Evolutionary conservation across 495 filamentous ascomycete genomes (phyloP).

Genomic region (Hypomontagnella submonticulosa): DNA sequence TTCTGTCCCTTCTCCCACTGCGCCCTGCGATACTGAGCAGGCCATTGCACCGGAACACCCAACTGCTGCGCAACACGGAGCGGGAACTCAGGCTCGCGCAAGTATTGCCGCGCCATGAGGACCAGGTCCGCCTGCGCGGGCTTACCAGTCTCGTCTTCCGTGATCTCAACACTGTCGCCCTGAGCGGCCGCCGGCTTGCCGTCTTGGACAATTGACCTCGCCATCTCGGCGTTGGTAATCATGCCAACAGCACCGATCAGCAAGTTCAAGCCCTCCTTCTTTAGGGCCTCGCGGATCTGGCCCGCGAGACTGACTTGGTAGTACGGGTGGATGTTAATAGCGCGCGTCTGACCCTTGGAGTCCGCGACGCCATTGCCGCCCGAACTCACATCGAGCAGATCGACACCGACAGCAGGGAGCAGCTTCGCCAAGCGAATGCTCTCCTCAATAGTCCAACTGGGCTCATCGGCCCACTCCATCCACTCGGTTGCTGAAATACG

Average conservation of each 20-base stretch:
- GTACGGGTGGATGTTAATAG: slow-evolving; percentile 62
- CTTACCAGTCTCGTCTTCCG: slow-evolving; percentile 57
- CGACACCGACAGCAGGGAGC: slow-evolving; percentile 73
- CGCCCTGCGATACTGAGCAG: slow-evolving; percentile 62
- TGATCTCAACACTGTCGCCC: slow-evolving; percentile 51
- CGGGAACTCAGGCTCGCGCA: slow-evolving; percentile 76
- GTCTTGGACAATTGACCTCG: slow-evolving; percentile 67
- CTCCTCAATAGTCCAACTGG: slow-evolving; percentile 73
- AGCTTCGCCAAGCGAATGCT: slow-evolving; percentile 71
- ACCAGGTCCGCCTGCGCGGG: slow-evolving; percentile 69
- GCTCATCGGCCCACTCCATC: slow-evolving; percentile 65
- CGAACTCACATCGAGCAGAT: slow-evolving; percentile 79
- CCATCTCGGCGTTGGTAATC: slow-evolving; percentile 71
- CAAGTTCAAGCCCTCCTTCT: slow-evolving; percentile 64
- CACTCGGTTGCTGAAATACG: slow-evolving; percentile 79
- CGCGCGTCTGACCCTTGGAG: slow-evolving; percentile 54
- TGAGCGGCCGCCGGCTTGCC: slow-evolving; percentile 33
- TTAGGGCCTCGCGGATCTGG: slow-evolving; percentile 66
- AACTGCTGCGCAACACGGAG: slow-evolving; percentile 68
- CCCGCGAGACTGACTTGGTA: slow-evolving; percentile 75
- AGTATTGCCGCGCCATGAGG: slow-evolving; percentile 71
- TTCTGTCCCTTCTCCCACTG: slow-evolving; percentile 40
- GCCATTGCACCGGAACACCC: slow-evolving; percentile 66
- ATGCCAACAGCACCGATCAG: slow-evolving; percentile 78
- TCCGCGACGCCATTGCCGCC: slow-evolving; percentile 68